Percentiles rank a stretch among this genome's conserved stretches.
Evolutionary conservation across 495 filamentous ascomycete genomes (phyloP).

Genomic region (Aspergillus saccharolyticus): DNA sequence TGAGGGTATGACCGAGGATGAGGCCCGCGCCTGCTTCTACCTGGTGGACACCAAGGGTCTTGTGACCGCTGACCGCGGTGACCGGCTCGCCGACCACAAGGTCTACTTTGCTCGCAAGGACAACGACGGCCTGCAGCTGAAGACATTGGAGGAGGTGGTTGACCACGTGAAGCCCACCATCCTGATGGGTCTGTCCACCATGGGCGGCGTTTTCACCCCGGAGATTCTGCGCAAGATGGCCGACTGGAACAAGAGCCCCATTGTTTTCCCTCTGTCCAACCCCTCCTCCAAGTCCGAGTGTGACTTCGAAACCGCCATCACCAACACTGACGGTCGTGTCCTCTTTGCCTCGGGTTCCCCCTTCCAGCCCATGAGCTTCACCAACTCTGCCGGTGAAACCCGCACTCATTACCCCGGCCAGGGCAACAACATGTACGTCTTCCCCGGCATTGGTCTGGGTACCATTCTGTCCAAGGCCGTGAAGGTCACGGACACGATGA

Average conservation of each 20-base stretch:
- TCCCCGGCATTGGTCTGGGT: conserved; percentile 93
- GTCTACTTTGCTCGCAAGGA: conserved; percentile 92
- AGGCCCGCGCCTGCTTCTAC: conserved; percentile 88
- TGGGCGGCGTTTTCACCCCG: conserved; percentile 89
- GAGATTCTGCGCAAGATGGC: conserved; percentile 81
- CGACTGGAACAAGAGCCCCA: conserved; percentile 71
- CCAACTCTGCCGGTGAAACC: conserved; percentile 55
- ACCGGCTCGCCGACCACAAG: conserved; percentile 94
- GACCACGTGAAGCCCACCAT: conserved; percentile 92
- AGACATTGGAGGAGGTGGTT: conserved; percentile 84
- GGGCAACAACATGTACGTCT: conserved; percentile 92
- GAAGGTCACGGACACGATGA: conserved; percentile 88
- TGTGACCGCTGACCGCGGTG: conserved; percentile 88
- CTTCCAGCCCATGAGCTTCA: conserved; percentile 66
- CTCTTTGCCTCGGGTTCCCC: conserved; percentile 95
- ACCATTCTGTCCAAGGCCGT: conserved; percentile 88
- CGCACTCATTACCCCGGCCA: conserved; percentile 82
- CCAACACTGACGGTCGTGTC: conserved; percentile 80
- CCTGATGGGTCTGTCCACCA: conserved; percentile 89
- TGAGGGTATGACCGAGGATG: conserved; percentile 87
- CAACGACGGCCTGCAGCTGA: conserved; percentile 87
- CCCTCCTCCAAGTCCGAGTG: conserved; percentile 94
- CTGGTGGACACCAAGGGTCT: conserved; percentile 96
- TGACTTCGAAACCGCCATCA: conserved; percentile 87
- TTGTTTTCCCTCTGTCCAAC: conserved; percentile 93